phyloP scores from a whole-genome alignment of 331 rosid genomes.

The Malus hybrid region DNA sequence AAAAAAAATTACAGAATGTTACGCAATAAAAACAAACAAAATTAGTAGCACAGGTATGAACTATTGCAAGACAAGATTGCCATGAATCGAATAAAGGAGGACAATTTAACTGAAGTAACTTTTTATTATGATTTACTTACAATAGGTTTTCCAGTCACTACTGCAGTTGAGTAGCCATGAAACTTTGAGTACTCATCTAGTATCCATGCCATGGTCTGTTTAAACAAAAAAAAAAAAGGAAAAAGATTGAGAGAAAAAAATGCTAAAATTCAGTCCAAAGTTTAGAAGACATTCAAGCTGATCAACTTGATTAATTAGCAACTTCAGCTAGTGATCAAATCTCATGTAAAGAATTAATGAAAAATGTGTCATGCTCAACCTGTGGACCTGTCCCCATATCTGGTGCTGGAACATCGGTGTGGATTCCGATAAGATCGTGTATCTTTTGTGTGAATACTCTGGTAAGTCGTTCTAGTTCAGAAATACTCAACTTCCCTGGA shows the following conservation, averaged over 20 bases:
- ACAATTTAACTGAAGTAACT: not conserved
- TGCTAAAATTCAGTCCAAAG: not conserved
- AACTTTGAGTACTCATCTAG: slow-evolving; percentile 93
- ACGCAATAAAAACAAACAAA: not conserved
- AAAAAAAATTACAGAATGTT: not conserved
- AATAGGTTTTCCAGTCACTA: slow-evolving; percentile 88
- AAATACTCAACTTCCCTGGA: slow-evolving; percentile 53
- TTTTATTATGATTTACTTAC: slow-evolving; percentile 32
- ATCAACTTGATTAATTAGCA: not conserved
- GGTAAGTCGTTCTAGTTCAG: slow-evolving; percentile 84
- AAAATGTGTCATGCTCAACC: slow-evolving; percentile 26
- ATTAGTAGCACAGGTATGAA: too few relatives aligned
- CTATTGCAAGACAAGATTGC: too few relatives aligned
- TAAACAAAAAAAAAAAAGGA: not conserved
- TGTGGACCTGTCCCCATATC: slow-evolving; percentile 99
- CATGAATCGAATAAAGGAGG: not conserved
- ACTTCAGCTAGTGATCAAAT: not conserved
- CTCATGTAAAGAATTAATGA: not conserved
- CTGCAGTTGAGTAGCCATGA: slow-evolving; percentile 91
- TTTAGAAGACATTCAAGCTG: not conserved
- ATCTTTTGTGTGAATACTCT: slow-evolving; percentile 91
- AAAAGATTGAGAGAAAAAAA: not conserved
- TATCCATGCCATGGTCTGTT: slow-evolving; percentile 97
- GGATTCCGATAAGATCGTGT: slow-evolving; percentile 83
- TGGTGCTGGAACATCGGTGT: slow-evolving; percentile 90